Evolutionary conservation across 495 filamentous ascomycete genomes (phyloP).

Genomic region (Tuber indicum): DNA sequence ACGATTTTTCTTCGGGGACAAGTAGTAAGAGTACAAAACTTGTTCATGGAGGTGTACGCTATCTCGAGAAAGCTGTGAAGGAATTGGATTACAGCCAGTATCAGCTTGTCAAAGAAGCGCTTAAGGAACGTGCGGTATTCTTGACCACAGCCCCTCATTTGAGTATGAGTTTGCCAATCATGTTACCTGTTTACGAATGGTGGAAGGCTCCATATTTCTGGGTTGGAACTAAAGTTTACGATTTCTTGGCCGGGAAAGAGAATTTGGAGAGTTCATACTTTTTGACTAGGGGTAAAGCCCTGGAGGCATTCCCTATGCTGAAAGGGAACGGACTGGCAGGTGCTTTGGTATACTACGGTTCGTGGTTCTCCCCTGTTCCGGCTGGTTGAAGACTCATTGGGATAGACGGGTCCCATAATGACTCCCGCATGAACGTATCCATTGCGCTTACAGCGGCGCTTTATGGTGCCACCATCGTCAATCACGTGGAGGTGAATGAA

Average conservation of each 20-base stretch:
- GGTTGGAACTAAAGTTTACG: constrained; percentile 91
- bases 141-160: constrained; percentile 93
- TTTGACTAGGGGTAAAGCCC: constrained; percentile 83
- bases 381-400: constrained; percentile 13
- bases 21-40: constrained; percentile 97
- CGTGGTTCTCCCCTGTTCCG: constrained; percentile 19
- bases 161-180: constrained; percentile 91
- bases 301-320: constrained; percentile 97
- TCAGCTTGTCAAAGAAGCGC: constrained; percentile 82
- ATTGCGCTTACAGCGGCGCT: constrained; percentile 91
- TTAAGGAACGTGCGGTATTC: constrained; percentile 93
- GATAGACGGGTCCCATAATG: constrained; percentile 87
- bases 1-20: constrained; percentile 90
- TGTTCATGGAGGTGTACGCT: constrained; percentile 92
- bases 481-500: constrained; percentile 82
- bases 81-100: constrained; percentile 96
- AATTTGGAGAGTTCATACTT: constrained; percentile 98
- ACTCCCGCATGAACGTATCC: constrained; percentile 97
- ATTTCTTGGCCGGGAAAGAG: constrained; percentile 88
- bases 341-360: constrained; percentile 90
- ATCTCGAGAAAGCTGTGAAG: constrained; percentile 95
- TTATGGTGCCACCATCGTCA: constrained; percentile 86
- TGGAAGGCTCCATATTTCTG: constrained; percentile 98
- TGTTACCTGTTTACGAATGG: constrained; percentile 93
- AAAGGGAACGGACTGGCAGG: constrained; percentile 78